These are phyloP conservation scores for Plantago elongata DNA, from an alignment of 257 asterid species.

Conservation along the genomic window DNA sequence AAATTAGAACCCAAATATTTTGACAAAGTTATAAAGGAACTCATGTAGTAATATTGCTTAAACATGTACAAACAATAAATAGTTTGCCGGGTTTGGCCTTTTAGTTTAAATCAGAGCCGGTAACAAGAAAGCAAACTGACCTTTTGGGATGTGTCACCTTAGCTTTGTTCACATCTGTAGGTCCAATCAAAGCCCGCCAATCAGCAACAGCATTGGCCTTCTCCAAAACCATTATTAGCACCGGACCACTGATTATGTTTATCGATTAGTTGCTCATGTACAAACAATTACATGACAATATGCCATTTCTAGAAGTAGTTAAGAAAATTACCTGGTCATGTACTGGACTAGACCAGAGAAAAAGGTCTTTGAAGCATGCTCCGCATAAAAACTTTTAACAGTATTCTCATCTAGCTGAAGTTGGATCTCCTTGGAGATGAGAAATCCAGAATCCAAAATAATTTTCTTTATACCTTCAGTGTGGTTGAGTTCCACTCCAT, in stretches of 20 bases:
- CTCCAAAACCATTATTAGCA: constrained; percentile 70
- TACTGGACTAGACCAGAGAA: constrained; percentile 61
- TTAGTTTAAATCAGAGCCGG: too few relatives aligned
- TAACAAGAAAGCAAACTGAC: constrained; percentile 27
- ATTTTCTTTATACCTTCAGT: constrained; percentile 49
- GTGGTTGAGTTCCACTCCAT: constrained; percentile 65
- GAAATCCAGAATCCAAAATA: constrained; percentile 54
- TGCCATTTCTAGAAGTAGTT: constrained; percentile 9
- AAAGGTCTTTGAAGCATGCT: constrained; percentile 66
- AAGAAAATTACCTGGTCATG: constrained; percentile 58
- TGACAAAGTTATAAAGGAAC: constrained; percentile 4
- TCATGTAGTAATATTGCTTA: too few relatives aligned
- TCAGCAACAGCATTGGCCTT: constrained; percentile 73
- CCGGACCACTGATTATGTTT: constrained; percentile 57
- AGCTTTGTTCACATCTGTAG: constrained; percentile 67
- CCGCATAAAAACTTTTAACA: constrained; percentile 53
- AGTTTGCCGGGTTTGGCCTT: too few relatives aligned
- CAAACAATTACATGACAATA: neutral
- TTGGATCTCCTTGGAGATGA: constrained; percentile 42
- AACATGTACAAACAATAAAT: too few relatives aligned
- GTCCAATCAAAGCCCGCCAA: constrained; percentile 89
- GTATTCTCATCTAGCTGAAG: constrained; percentile 51
- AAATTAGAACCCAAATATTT: constrained; percentile 1
- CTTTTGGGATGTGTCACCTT: constrained; percentile 76
- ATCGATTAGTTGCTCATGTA: neutral